Conservation (phyloP, 2,329 filamentous ascomycete species). For the Aspergillaceae sp. region DNA sequence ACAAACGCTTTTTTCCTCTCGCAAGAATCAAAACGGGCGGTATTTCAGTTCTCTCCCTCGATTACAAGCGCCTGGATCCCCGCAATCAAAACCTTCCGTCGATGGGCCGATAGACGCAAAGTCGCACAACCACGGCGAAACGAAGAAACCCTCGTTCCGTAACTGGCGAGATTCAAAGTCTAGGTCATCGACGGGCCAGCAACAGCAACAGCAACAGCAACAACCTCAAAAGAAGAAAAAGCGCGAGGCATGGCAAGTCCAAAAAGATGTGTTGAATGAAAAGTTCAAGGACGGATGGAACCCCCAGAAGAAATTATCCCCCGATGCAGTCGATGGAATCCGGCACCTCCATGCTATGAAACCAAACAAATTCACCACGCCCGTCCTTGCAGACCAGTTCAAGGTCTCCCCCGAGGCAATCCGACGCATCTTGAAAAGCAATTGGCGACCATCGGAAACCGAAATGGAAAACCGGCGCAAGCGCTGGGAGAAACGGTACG, state of each 20-base stretch:
- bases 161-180: background rate
- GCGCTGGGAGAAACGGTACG: slow-evolving; percentile 39
- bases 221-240: slow-evolving; percentile 15
- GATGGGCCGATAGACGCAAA: background rate
- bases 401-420: slow-evolving; percentile 81
- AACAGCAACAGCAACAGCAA: background rate
- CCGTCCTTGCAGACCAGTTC: slow-evolving; percentile 67
- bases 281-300: slow-evolving; percentile 77
- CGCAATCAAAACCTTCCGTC: background rate
- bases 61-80: background rate
- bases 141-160: background rate
- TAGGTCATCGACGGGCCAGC: no score
- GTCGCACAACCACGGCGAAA: no score
- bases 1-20: slow-evolving; percentile 1
- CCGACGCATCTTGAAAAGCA: slow-evolving; percentile 66
- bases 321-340: slow-evolving; percentile 85
- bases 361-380: slow-evolving; percentile 67
- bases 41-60: background rate
- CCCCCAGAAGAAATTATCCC: slow-evolving; percentile 78
- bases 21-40: background rate
- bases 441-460: slow-evolving; percentile 35
- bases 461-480: slow-evolving; percentile 32
- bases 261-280: slow-evolving; percentile 63
- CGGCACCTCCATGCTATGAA: slow-evolving; percentile 70
- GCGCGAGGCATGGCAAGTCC: slow-evolving; percentile 58